Evolutionary conservation across 352 stramenopile genomes (phyloP).

Genomic region (Globisporangium canariense): DNA sequence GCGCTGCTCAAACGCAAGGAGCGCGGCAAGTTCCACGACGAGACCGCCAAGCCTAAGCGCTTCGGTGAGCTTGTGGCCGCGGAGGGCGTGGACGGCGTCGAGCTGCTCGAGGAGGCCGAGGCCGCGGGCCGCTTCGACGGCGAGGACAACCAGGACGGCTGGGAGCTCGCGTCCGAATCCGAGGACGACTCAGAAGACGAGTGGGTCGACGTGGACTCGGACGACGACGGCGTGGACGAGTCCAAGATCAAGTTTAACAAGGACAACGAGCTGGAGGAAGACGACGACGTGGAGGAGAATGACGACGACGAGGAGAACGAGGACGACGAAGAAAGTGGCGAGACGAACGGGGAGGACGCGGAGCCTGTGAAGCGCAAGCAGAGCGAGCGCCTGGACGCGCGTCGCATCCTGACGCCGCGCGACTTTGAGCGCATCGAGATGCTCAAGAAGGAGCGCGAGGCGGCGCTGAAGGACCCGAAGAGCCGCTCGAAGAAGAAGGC

Average conservation of each 20-base stretch:
- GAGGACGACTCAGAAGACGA: slow-evolving; percentile 64
- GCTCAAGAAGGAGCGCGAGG: slow-evolving; percentile 86
- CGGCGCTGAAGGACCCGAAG: slow-evolving; percentile 78
- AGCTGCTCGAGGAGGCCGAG: slow-evolving; percentile 90
- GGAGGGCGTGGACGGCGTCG: slow-evolving; percentile 94
- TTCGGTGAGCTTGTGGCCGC: slow-evolving; percentile 90
- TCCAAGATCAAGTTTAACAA: slow-evolving; percentile 24
- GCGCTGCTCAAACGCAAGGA: slow-evolving; percentile 95
- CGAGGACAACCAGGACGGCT: slow-evolving; percentile 82
- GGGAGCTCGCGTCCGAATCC: slow-evolving; percentile 71
- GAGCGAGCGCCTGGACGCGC: slow-evolving; percentile 81
- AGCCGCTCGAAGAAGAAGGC: slow-evolving; percentile 76
- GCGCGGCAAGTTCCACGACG: slow-evolving; percentile 91
- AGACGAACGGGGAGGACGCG: slow-evolving; percentile 25
- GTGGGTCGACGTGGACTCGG: slow-evolving; percentile 71
- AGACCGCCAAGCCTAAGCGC: slow-evolving; percentile 79
- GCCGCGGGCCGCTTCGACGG: slow-evolving; percentile 68
- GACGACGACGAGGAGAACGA: slow-evolving; percentile 46
- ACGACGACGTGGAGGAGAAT: slow-evolving; percentile 46
- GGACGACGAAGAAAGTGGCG: slow-evolving; percentile 39
- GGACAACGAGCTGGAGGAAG: slow-evolving; percentile 18
- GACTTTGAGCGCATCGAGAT: slow-evolving; percentile 90
- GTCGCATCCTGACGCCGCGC: slow-evolving; percentile 85
- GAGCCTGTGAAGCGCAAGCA: slow-evolving; percentile 34
- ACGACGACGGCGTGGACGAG: slow-evolving; percentile 30